Conservation (phyloP, 2,329 filamentous ascomycete genomes). For the Fusarium luffae region DNA sequence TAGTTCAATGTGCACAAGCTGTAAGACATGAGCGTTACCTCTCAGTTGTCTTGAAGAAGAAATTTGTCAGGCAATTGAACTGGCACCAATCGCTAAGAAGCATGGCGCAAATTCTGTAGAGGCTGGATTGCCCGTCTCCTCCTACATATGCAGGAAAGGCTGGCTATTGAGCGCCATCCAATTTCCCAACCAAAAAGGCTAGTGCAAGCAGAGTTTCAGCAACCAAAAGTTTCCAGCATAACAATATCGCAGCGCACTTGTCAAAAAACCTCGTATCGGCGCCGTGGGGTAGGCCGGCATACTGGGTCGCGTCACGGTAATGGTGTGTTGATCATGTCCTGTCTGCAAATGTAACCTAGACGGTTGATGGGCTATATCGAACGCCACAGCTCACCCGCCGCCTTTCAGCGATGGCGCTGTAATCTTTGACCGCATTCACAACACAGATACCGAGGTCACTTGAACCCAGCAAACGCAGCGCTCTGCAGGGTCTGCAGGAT, state of each 20-base stretch:
- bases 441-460: slow-evolving; percentile 13
- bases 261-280: slow-evolving; percentile 36
- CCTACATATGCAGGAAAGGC: slow-evolving; percentile 16
- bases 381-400: slow-evolving; percentile 27
- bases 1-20: slow-evolving; percentile 26
- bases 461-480: slow-evolving; percentile 11
- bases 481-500: slow-evolving; percentile 24
- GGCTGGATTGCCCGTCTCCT: slow-evolving; percentile 1
- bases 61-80: slow-evolving; percentile 1
- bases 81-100: slow-evolving; percentile 17
- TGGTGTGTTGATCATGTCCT: slow-evolving; percentile 29
- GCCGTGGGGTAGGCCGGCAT: slow-evolving; percentile 27
- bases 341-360: slow-evolving; percentile 32
- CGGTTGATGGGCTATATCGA: slow-evolving; percentile 26
- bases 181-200: slow-evolving; percentile 14
- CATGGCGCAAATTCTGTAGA: slow-evolving; percentile 10
- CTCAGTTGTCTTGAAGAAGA: slow-evolving; percentile 16
- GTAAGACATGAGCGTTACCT: slow-evolving; percentile 18
- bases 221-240: slow-evolving; percentile 17
- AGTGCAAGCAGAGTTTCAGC: slow-evolving; percentile 19
- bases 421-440: slow-evolving; percentile 19
- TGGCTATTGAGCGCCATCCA: slow-evolving; percentile 22
- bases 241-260: slow-evolving; percentile 5
- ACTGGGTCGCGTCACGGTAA: slow-evolving; percentile 24
- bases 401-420: slow-evolving; percentile 17